Evolutionary conservation across 805 yeast genomes (phyloP).

Genomic region (Brettanomyces custersianus): DNA sequence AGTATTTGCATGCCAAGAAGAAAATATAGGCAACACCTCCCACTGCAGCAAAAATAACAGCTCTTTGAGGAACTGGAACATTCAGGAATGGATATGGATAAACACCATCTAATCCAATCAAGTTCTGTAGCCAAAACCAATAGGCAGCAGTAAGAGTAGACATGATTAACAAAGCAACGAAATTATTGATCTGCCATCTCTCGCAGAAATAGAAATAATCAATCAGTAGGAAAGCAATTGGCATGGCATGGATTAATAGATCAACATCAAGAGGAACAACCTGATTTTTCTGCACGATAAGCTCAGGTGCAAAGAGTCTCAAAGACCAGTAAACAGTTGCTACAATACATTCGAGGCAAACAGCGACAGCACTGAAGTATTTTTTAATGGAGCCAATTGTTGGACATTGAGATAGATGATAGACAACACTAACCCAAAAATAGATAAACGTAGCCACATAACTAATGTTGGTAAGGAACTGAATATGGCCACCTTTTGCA

Average conservation of each 20-base stretch:
- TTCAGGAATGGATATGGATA: slow-evolving; percentile 67
- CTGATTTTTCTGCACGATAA: slow-evolving; percentile 33
- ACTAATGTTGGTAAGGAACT: slow-evolving; percentile 64
- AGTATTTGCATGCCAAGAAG: slow-evolving; percentile 15
- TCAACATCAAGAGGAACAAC: slow-evolving; percentile 44
- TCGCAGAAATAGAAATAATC: slow-evolving; percentile 51
- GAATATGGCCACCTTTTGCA: slow-evolving; percentile 55
- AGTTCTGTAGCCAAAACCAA: slow-evolving; percentile 40
- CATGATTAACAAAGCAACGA: slow-evolving; percentile 32
- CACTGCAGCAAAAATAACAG: slow-evolving; percentile 40
- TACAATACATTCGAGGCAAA: slow-evolving; percentile 54
- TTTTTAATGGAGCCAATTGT: slow-evolving; percentile 24
- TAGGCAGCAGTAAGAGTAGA: slow-evolving; percentile 35
- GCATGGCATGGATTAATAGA: slow-evolving; percentile 50
- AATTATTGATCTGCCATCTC: slow-evolving; percentile 27
- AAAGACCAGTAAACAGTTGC: slow-evolving; percentile 64
- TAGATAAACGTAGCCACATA: slow-evolving; percentile 38
- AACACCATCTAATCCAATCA: slow-evolving; percentile 35
- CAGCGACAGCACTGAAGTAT: slow-evolving; percentile 41
- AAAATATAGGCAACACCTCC: slow-evolving; percentile 27
- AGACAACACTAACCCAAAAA: slow-evolving; percentile 28
- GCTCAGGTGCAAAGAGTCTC: slow-evolving; percentile 38
- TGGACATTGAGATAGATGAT: slow-evolving; percentile 26
- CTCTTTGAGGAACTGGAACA: slow-evolving; percentile 35
- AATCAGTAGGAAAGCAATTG: slow-evolving; percentile 38